Evolutionary conservation across 306 rosid species (phyloP).

Genomic region (Dicorynia guianensis): DNA sequence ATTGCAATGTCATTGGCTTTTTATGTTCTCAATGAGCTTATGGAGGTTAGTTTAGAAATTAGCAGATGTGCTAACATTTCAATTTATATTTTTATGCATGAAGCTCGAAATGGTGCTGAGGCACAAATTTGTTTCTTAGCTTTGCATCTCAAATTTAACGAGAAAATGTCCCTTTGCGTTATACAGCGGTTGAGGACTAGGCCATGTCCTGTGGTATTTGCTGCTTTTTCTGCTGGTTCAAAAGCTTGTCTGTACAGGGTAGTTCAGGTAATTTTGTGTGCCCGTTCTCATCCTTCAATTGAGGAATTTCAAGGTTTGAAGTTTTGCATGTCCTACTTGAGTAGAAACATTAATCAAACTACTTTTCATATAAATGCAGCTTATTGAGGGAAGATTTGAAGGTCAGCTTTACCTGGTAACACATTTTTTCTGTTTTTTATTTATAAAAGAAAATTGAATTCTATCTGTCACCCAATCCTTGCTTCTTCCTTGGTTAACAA

Average conservation of each 20-base stretch:
- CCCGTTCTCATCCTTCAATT: constrained; percentile 28
- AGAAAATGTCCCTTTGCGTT: constrained; percentile 37
- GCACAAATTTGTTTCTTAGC: constrained; percentile 21
- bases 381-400: constrained; percentile 79
- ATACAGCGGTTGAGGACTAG: constrained; percentile 76
- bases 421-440: constrained; percentile 24
- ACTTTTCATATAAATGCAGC: constrained; percentile 61
- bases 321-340: constrained; percentile 28
- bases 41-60: constrained; percentile 66
- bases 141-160: constrained; percentile 33
- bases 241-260: constrained; percentile 88
- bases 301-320: constrained; percentile 30
- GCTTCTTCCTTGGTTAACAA: constrained; percentile 17
- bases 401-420: constrained; percentile 72
- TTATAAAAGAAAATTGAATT: not conserved
- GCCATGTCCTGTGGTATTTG: constrained; percentile 86
- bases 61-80: constrained; percentile 31
- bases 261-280: constrained; percentile 67
- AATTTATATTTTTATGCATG: constrained; percentile 25
- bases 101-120: constrained; percentile 9
- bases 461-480: constrained; percentile 1
- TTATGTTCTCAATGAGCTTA: constrained; percentile 83
- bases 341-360: constrained; percentile 29
- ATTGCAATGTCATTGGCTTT: constrained; percentile 76
- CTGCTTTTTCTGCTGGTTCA: constrained; percentile 81